Conservation (phyloP, 805 yeast genomes). For the Kluyveromyces nonfermentans region DNA sequence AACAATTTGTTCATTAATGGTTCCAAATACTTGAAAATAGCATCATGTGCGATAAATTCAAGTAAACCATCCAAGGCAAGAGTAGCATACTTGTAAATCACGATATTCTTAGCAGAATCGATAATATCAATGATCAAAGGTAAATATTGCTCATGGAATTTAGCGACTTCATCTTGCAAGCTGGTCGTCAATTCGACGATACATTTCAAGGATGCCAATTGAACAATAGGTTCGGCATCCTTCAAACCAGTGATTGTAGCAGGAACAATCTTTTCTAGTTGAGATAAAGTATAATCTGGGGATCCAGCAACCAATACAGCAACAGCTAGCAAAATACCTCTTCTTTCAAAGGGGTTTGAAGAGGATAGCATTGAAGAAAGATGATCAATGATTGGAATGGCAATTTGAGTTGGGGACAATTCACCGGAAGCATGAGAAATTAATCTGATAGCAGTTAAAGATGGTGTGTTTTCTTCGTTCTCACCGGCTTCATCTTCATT, state of each 20-base stretch:
- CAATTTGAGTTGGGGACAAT: constrained; percentile 88
- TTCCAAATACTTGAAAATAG: constrained; percentile 70
- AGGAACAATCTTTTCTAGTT: constrained; percentile 64
- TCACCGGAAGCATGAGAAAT: constrained; percentile 70
- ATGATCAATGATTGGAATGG: constrained; percentile 64
- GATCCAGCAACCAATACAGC: constrained; percentile 87
- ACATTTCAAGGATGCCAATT: constrained; percentile 78
- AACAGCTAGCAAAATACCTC: constrained; percentile 77
- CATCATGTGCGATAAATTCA: constrained; percentile 84
- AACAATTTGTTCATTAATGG: constrained; percentile 86
- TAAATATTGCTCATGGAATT: constrained; percentile 69
- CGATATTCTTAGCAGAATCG: constrained; percentile 73
- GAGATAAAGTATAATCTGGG: constrained; percentile 80
- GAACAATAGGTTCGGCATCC: constrained; percentile 65
- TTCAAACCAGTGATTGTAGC: constrained; percentile 67
- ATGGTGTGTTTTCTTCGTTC: constrained; percentile 81
- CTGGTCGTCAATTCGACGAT: constrained; percentile 71
- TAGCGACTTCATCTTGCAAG: constrained; percentile 76
- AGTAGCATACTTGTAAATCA: constrained; percentile 85
- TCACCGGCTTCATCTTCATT: constrained; percentile 86
- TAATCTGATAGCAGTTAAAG: constrained; percentile 68
- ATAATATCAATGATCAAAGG: constrained; percentile 83
- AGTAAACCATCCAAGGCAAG: constrained; percentile 83
- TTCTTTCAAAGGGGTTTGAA: constrained; percentile 64
- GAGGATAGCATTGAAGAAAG: constrained; percentile 50